Base-by-base conservation (phyloP, 768 basidiomycete genomes). In the Xerocomus potaroensis region DNA sequence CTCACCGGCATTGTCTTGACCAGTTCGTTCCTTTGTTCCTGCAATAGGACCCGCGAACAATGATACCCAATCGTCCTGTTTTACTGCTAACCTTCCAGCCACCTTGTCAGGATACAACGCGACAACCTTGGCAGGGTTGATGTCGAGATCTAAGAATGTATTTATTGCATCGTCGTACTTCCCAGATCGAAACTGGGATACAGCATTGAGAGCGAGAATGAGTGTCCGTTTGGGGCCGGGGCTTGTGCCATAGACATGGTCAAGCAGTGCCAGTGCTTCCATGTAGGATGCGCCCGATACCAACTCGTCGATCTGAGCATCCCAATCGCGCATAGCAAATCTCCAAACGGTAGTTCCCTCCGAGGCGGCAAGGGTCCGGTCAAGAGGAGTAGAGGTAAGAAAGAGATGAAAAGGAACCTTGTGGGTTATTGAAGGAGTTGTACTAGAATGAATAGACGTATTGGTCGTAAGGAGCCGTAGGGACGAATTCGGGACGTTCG, bases 41-140 rank as follows among this genome's bases (percentile, higher is more conserved):
- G 45, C 51, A 56, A 50, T 55, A 60, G 80, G 83, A 2, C 94
- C 95, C 5, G 91, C 94, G 61, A 89, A 96, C 3, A 94, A 68
- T 5, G 76, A 71, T 59, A 95, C 84, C 88, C 91, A 93, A 7
- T 73, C 69, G 1, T 84, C 83, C 35, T 69, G 76, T 10, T 83
- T 78, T 0, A 86, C 78, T 5, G 82, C 72, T 8, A 97, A 67
- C 26, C 88, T 75, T 6, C 95, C 95, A 1, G 91, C 78, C 3
- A 98, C 78, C 11, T 74, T 72, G 29, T 87, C 81, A 0, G 91
- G 88, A 64, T 91, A 99, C 6, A 98, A 70, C 2, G 93, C 86
- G 18, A 98, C 76, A 3, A 99, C 90, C 59, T 93, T 91, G 0
- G 94, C 91, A 0, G 96, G 96, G 58, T 94, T 94, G 55, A 93